Percentiles rank a stretch among this genome's conserved stretches.
phyloP scores from a whole-genome alignment of 768 basidiomycete species.

The Boletus reticuloceps region DNA sequence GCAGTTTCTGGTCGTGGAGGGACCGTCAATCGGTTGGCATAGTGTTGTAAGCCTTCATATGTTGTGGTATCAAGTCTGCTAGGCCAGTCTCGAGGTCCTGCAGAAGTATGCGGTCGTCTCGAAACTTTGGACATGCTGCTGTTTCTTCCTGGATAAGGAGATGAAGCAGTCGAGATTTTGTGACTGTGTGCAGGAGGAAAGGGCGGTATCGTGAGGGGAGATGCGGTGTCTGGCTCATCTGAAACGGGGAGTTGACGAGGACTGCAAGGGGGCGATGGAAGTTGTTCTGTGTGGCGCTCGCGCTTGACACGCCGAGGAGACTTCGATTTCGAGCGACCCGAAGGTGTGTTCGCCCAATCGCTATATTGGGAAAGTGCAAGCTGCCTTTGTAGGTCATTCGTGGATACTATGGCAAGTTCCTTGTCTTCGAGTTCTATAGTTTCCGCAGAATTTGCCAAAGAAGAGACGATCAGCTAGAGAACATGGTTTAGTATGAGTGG shows the following conservation, averaged over 20 bases:
- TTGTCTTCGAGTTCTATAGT: conserved; percentile 67
- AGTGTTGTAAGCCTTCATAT: conserved; percentile 12
- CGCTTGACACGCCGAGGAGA: conserved; percentile 48
- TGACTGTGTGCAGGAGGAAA: conserved; percentile 20
- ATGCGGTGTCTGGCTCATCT: conserved; percentile 7
- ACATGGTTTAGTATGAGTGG: conserved; percentile 11
- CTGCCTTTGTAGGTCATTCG: conserved; percentile 66
- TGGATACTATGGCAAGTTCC: conserved; percentile 65
- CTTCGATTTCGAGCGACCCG: conserved; percentile 52
- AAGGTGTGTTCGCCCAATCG: conserved; percentile 34
- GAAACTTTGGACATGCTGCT: conserved; percentile 31
- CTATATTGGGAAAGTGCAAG: conserved; percentile 60
- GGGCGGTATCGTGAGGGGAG: not conserved
- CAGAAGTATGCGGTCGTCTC: conserved; percentile 70
- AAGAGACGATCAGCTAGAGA: conserved; percentile 46
- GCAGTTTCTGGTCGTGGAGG: conserved; percentile 30
- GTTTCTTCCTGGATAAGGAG: conserved; percentile 29
- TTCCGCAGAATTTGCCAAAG: conserved; percentile 49
- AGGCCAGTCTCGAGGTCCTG: conserved; percentile 62
- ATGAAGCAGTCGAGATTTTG: conserved; percentile 30
- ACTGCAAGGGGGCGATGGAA: conserved; percentile 42
- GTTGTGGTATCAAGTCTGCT: conserved; percentile 23
- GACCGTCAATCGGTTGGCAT: conserved; percentile 13
- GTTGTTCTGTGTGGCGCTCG: conserved; percentile 27
- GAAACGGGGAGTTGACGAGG: conserved; percentile 11